Evolutionary conservation across 495 filamentous ascomycete species (phyloP).

Genomic region (Diplogelasinospora grovesii): DNA sequence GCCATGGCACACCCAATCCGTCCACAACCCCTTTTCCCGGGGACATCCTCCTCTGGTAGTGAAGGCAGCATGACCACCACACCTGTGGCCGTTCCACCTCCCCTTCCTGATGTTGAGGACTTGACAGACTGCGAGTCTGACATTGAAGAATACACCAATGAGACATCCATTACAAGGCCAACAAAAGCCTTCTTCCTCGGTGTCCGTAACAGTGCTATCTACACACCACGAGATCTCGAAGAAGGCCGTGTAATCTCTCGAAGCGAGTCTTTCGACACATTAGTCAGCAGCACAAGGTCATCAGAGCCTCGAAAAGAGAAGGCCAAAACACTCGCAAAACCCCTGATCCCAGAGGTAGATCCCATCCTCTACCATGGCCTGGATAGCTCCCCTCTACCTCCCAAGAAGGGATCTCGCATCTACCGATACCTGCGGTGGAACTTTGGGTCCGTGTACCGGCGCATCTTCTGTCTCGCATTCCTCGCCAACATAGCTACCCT

Average conservation of each 20-base stretch:
- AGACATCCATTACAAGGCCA: constrained; percentile 12
- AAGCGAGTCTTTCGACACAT: constrained; percentile 1
- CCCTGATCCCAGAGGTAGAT: constrained; percentile 5
- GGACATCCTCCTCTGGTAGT: no score
- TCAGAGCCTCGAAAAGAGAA: constrained; percentile 1
- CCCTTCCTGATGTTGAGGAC: constrained; percentile 10
- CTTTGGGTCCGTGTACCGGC: constrained; percentile 31
- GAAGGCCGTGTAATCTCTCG: background rate
- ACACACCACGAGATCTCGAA: constrained; percentile 10
- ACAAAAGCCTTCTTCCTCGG: constrained; percentile 15
- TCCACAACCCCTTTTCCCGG: no score
- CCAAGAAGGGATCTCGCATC: constrained; percentile 21
- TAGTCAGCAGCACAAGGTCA: background rate
- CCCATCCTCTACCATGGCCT: constrained; percentile 11
- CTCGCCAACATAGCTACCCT: constrained; percentile 24
- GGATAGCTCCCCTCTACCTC: constrained; percentile 15
- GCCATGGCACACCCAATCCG: no score
- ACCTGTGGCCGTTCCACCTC: no score
- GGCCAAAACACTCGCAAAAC: background rate
- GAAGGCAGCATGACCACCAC: no score
- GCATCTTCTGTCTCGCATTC: constrained; percentile 29
- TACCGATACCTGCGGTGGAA: constrained; percentile 29
- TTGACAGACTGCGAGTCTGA: constrained; percentile 14
- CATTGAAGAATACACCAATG: constrained; percentile 3
- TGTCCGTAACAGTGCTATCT: constrained; percentile 5